Base-by-base conservation (phyloP, 2,329 filamentous ascomycete species). In the Xylaria sp. region DNA sequence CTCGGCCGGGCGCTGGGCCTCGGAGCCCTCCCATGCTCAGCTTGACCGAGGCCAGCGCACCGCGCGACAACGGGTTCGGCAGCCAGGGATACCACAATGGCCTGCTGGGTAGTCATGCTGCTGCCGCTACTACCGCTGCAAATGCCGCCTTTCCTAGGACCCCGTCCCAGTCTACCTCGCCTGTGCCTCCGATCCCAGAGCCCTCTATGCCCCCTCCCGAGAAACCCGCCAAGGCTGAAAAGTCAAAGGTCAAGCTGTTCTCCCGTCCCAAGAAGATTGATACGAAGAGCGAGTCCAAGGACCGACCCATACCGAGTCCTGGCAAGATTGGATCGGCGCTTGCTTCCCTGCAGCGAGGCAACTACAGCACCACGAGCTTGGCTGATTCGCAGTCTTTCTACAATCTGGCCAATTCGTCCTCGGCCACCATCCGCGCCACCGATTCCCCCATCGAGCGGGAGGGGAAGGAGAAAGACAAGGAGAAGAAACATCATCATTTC, bases 191-290 rank as follows among this genome's bases (percentile, higher is more conserved):
- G 5, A 69, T 79, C 18, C 78, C 75, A 36, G 74, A 78, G 13
- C 75, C 74, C 46, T 70, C 71, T 62, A 79, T 74, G 70, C 71
- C 71, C 36, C 79, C 79, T 80, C 81, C 84, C 2, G 90, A 92
- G 73, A 90, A 92, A 78, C 85, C 86, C 25, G 75, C 79, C 39
- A 88, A 88, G 74, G 84, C 87, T 33, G 90, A 93, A 75, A 92
- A 93, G 80, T 90, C 90, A 70, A 94, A 94, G 81, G 91, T 93
- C 78, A 95, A 95, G 82, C 84, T 95, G 33, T 94, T 94, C 78
- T 93, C 91, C 7, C 88, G 92, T 60, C 92, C 92, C 0, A 91
- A 91, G 76, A 94, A 91, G 80, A 92, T 94, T 74, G 87, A 88
- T 60, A 89, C 90, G 66, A 93, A 92, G 78, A 86, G 89, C 43